Percentiles rank a stretch among this genome's conserved stretches.
phyloP scores from a whole-genome alignment of 208 protist genomes.

The Trypanosoma boissoni region DNA sequence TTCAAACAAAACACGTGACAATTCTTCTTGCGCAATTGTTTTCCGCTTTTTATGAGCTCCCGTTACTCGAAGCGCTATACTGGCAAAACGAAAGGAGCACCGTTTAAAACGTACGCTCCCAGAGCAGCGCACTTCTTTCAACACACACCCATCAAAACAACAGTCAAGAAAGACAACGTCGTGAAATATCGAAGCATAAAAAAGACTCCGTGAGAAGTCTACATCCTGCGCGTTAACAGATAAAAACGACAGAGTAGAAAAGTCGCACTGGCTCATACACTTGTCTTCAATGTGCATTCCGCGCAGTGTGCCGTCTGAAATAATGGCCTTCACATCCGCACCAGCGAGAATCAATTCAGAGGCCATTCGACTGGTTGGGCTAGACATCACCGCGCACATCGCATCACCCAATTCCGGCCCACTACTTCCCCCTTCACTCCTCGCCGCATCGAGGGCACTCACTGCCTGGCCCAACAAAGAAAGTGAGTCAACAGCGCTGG shows the following conservation, averaged over 20 bases:
- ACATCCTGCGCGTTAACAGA: slow-evolving; percentile 37
- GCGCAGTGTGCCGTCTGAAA: slow-evolving; percentile 33
- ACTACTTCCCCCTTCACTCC: too few relatives aligned
- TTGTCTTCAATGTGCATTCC: slow-evolving; percentile 30
- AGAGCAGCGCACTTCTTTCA: slow-evolving; percentile 34
- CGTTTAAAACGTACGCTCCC: slow-evolving; percentile 41
- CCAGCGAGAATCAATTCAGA: slow-evolving; percentile 51
- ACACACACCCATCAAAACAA: slow-evolving; percentile 48
- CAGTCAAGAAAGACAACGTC: slow-evolving; percentile 50
- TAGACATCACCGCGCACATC: slow-evolving; percentile 14
- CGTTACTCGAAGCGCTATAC: slow-evolving; percentile 26
- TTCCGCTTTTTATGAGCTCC: background rate
- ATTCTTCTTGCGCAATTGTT: background rate
- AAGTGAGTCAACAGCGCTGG: too few relatives aligned
- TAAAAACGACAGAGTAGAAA: slow-evolving; percentile 46
- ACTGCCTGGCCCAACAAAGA: background rate
- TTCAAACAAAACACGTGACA: slow-evolving; percentile 32
- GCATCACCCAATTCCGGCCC: slow-evolving; percentile 10
- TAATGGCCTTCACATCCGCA: slow-evolving; percentile 61
- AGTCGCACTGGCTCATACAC: slow-evolving; percentile 48
- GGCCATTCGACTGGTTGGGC: background rate
- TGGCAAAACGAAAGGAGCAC: slow-evolving; percentile 50
- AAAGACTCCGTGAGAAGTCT: slow-evolving; percentile 54
- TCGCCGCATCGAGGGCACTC: background rate
- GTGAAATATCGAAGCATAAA: slow-evolving; percentile 38